Base-by-base conservation (phyloP, 2,329 filamentous ascomycete species). In the Clarireedia monteithiana region DNA sequence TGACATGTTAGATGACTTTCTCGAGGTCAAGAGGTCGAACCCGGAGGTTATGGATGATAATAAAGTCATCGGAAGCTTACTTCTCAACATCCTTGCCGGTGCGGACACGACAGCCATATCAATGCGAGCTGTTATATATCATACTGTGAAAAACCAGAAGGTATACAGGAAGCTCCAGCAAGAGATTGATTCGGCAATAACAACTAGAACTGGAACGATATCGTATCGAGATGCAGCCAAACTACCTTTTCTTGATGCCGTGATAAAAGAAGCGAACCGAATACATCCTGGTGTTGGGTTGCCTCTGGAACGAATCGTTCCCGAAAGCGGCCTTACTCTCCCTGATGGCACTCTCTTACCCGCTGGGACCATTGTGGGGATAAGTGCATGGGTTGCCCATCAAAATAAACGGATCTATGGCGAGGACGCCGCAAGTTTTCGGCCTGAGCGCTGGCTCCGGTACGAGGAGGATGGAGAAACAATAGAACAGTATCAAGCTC, bases 201-300 rank as follows among this genome's bases (percentile, higher is more conserved):
- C 36, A 5, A 27, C 39, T 15, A 14, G 2, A 10, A 38, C 46
- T 2, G 46, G 7, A 30, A 30, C 27, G 27, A 30, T 58, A 1
- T n/a, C 14, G 0, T 58, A 58, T 7, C 42, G 23, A 26, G 56
- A 45, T 1, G 51, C 45, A 20, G 17, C 9, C 30, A 50, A 45
- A 5, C 53, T 55, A 10, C 39, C 39, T 12, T 51, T 51, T 27
- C 27, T 55, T 0, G 68, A 75, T 48, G 74, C 77, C 0, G 71
- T 77, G 1, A 67, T 80, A 24, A 74, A 72, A 23, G 77, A 81
- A 58, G 67, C 71, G 0, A 67, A 78, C 58, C 71, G 77, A 1
- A 59, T 77, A 1, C 73, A 78, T 55, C 72, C 76, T 2, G 70
- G 70, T 0, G 67, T 74, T 1, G 73, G 71, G 1, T 65, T 76